phyloP scores from a whole-genome alignment of 2,329 filamentous ascomycete species.

The Triangularia setosa region DNA sequence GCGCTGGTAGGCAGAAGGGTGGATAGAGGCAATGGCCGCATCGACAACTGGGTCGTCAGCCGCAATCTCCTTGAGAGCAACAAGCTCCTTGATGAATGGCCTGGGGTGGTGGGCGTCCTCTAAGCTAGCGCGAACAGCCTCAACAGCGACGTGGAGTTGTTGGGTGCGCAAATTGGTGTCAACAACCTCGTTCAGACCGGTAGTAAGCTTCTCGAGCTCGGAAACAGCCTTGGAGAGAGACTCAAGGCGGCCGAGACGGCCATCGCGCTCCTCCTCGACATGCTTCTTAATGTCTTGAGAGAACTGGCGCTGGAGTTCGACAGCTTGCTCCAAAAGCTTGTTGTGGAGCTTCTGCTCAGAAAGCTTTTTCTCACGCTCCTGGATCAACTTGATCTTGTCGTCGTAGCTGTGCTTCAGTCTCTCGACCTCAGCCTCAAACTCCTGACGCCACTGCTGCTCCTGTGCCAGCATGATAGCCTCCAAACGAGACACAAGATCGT shows the following conservation, averaged over 20 bases:
- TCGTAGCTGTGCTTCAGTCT: slow-evolving; percentile 75
- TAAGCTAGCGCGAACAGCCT: slow-evolving; percentile 82
- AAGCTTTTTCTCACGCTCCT: slow-evolving; percentile 74
- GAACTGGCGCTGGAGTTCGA: slow-evolving; percentile 83
- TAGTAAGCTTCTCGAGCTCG: slow-evolving; percentile 82
- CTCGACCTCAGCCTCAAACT: slow-evolving; percentile 83
- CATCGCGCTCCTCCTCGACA: slow-evolving; percentile 84
- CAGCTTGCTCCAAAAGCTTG: slow-evolving; percentile 82
- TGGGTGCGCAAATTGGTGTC: slow-evolving; percentile 90
- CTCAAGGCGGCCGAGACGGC: slow-evolving; percentile 79
- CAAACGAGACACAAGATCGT: slow-evolving; percentile 82
- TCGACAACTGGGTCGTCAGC: slow-evolving; percentile 80
- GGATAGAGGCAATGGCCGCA: slow-evolving; percentile 94
- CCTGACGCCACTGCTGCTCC: slow-evolving; percentile 76
- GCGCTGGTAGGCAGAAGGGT: slow-evolving; percentile 87
- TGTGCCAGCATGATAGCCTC: slow-evolving; percentile 78
- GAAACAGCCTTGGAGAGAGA: slow-evolving; percentile 73
- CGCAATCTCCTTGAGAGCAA: slow-evolving; percentile 90
- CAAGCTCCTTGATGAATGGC: slow-evolving; percentile 88
- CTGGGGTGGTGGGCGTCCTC: slow-evolving; percentile 69
- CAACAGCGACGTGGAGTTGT: slow-evolving; percentile 91
- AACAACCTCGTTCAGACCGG: slow-evolving; percentile 85
- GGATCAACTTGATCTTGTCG: slow-evolving; percentile 71
- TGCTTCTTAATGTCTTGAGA: slow-evolving; percentile 70
- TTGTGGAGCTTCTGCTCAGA: slow-evolving; percentile 81